Conservation (phyloP, 805 yeast genomes). For the Brettanomyces bruxellensis region DNA sequence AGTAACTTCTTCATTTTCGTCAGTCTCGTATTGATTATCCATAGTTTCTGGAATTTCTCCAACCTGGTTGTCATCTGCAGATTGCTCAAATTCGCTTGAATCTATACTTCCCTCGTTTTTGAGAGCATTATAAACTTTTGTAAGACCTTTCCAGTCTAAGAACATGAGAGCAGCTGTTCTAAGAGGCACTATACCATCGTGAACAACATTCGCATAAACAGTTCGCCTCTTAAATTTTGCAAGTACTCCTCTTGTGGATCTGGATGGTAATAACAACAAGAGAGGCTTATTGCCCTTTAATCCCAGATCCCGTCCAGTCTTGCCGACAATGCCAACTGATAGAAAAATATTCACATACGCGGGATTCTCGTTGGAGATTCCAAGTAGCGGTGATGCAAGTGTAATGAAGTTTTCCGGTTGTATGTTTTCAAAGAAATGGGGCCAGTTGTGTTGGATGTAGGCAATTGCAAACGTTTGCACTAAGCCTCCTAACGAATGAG, state of each 20-base stretch:
- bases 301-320: slow-evolving; percentile 86
- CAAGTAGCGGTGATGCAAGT: slow-evolving; percentile 82
- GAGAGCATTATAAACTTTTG: slow-evolving; percentile 33
- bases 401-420: slow-evolving; percentile 74
- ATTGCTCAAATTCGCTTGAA: slow-evolving; percentile 1
- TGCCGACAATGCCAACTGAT: slow-evolving; percentile 84
- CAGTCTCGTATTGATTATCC: slow-evolving; percentile 5
- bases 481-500: slow-evolving; percentile 91
- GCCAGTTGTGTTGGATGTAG: slow-evolving; percentile 58
- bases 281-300: slow-evolving; percentile 53
- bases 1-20: background rate
- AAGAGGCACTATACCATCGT: slow-evolving; percentile 94
- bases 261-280: slow-evolving; percentile 64
- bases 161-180: slow-evolving; percentile 82
- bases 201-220: slow-evolving; percentile 77
- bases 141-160: slow-evolving; percentile 74
- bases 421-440: slow-evolving; percentile 57
- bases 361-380: slow-evolving; percentile 84
- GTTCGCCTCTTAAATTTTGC: slow-evolving; percentile 63
- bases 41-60: slow-evolving; percentile 25
- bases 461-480: slow-evolving; percentile 88
- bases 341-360: slow-evolving; percentile 74
- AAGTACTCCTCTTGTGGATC: slow-evolving; percentile 60
- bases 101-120: slow-evolving; percentile 7
- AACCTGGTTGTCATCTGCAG: slow-evolving; percentile 8